A percentile compares a stretch with the other conserved stretches of the same genome.
Evolutionary conservation across 768 basidiomycete genomes (phyloP).

Genomic region (Lepiota brunneoincarnata): DNA sequence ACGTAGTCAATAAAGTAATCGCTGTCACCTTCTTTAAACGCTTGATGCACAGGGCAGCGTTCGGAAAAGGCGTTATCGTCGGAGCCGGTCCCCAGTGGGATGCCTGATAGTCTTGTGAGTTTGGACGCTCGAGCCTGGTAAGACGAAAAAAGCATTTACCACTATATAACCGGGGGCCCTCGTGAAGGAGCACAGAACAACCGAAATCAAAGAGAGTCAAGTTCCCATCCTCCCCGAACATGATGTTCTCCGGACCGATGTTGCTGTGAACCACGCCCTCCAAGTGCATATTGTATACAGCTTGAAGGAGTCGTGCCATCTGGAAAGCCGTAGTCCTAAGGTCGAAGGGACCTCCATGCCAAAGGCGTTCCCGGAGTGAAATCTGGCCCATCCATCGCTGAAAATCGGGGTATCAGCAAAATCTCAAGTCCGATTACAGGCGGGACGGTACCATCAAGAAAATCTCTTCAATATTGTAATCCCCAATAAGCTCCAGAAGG

Average conservation of each 20-base stretch:
- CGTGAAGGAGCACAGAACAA: neutral
- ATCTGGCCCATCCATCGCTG: neutral
- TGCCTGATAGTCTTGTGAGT: neutral
- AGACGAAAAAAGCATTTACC: neutral
- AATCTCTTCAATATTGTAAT: neutral
- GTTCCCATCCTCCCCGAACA: neutral
- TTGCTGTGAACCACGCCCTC: neutral
- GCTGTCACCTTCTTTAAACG: neutral
- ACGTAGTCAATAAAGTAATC: neutral
- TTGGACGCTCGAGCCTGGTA: neutral
- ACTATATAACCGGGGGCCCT: neutral
- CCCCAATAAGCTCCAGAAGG: neutral
- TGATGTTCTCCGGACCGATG: neutral
- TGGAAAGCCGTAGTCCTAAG: neutral
- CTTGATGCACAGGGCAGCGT: too few relatives aligned
- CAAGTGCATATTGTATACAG: neutral
- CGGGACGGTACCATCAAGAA: neutral
- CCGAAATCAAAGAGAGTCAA: conserved; percentile 2
- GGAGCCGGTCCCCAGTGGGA: neutral
- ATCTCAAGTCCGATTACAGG: neutral
- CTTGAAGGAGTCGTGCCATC: conserved; percentile 1
- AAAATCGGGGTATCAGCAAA: neutral
- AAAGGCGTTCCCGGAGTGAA: neutral
- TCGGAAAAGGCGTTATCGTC: too few relatives aligned
- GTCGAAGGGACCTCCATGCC: neutral